These are phyloP conservation scores for Serendipita sp. DNA, from an alignment of 768 basidiomycete species.

Conservation along the genomic window DNA sequence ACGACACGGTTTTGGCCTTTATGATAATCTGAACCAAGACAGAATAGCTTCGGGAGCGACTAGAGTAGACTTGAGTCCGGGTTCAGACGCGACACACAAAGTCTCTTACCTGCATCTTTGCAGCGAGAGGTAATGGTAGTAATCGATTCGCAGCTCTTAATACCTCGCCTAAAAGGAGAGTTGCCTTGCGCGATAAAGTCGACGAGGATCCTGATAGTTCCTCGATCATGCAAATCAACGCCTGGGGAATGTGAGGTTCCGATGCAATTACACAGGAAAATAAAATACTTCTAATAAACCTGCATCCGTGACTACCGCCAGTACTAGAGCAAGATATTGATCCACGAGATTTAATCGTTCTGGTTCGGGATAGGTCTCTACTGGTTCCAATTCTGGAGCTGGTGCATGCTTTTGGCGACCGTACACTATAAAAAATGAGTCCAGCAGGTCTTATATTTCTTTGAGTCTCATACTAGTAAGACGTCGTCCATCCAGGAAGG, in stretches of 20 bases:
- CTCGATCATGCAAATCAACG: slow-evolving; percentile 69
- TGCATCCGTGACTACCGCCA: slow-evolving; percentile 70
- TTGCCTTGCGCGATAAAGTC: slow-evolving; percentile 74
- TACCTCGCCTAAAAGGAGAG: slow-evolving; percentile 77
- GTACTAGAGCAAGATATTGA: slow-evolving; percentile 76
- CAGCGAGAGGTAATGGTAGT: slow-evolving; percentile 64
- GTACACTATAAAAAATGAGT: slow-evolving; percentile 8
- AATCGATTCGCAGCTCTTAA: slow-evolving; percentile 78
- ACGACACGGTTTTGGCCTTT: slow-evolving; percentile 62
- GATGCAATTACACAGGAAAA: neutral
- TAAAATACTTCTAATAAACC: slow-evolving; percentile 69
- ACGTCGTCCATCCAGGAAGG: slow-evolving; percentile 77
- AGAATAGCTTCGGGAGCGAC: slow-evolving; percentile 75
- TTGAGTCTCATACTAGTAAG: slow-evolving; percentile 52
- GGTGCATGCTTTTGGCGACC: slow-evolving; percentile 8
- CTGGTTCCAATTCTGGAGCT: neutral
- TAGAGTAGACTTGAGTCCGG: slow-evolving; percentile 16
- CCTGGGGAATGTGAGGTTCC: slow-evolving; percentile 29
- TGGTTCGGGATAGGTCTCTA: neutral
- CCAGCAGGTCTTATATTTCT: neutral
- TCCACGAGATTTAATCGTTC: slow-evolving; percentile 73
- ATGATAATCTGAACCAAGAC: slow-evolving; percentile 66
- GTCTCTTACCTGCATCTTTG: slow-evolving; percentile 56
- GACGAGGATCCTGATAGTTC: slow-evolving; percentile 50
- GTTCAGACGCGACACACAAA: neutral